A percentile compares a stretch with the other conserved stretches of the same genome.
Evolutionary conservation across 148 eudicot species (phyloP).

Genomic region (Arctostaphylos glauca): DNA sequence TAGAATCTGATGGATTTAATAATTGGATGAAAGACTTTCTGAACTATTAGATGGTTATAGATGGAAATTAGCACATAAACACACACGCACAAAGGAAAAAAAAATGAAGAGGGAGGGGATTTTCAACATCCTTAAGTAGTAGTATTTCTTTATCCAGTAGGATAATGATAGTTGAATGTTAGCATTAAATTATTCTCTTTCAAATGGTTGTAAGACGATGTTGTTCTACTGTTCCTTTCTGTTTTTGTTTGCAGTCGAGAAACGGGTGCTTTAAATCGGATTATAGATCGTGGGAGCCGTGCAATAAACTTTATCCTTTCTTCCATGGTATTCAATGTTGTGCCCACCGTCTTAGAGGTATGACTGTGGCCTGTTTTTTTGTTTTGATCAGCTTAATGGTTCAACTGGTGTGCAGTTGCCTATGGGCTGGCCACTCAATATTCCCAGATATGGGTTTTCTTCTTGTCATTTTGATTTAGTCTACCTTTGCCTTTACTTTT

Average conservation of each 20-base stretch:
- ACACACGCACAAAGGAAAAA: not conserved
- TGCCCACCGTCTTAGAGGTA: conserved; percentile 93
- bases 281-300: conserved; percentile 98
- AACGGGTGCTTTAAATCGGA: conserved; percentile 89
- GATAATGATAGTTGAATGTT: not conserved
- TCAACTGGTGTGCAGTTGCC: not conserved
- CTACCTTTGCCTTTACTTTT: not conserved
- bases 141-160: not conserved
- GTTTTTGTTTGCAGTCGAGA: conserved; percentile 63
- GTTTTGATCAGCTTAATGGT: not conserved
- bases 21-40: not conserved
- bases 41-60: not conserved
- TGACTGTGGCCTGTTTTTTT: conserved; percentile 15
- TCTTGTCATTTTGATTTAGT: not conserved
- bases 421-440: not conserved
- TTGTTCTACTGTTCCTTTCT: conserved; percentile 22
- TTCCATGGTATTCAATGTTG: conserved; percentile 88
- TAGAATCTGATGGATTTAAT: not conserved
- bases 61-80: not conserved
- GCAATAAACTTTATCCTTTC: conserved; percentile 92
- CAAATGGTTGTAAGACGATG: not conserved
- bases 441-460: conserved; percentile 6
- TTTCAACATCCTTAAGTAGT: not conserved
- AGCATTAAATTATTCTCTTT: not conserved
- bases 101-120: not conserved